These are phyloP conservation scores for Saccharomycopsis selenospora DNA, from an alignment of 805 yeast genomes.

Conservation along the genomic window DNA sequence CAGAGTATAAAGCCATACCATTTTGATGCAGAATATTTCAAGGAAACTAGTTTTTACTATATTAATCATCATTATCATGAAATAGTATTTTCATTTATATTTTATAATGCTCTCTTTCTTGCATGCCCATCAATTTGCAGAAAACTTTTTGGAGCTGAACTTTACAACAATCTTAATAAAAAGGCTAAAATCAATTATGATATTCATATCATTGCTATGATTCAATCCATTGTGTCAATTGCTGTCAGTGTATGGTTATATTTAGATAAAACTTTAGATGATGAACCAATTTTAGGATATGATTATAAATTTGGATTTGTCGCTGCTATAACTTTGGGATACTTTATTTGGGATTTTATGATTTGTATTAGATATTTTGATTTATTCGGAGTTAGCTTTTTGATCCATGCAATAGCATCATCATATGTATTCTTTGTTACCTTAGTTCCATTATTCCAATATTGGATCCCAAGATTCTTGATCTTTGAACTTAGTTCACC, in stretches of 20 bases:
- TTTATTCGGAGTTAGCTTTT: slow-evolving; percentile 74
- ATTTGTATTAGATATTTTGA: slow-evolving; percentile 59
- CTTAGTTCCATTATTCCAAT: slow-evolving; percentile 66
- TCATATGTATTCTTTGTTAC: slow-evolving; percentile 61
- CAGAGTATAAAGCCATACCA: background rate
- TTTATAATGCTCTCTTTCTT: slow-evolving; percentile 51
- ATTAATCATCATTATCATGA: slow-evolving; percentile 64
- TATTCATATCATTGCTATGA: slow-evolving; percentile 82
- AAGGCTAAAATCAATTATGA: slow-evolving; percentile 69
- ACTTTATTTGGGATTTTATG: slow-evolving; percentile 82
- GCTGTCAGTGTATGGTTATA: slow-evolving; percentile 56
- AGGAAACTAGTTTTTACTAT: background rate
- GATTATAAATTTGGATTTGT: slow-evolving; percentile 74
- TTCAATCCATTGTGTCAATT: slow-evolving; percentile 69
- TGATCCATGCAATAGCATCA: slow-evolving; percentile 80
- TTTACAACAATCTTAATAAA: slow-evolving; percentile 37
- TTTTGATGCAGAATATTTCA: background rate
- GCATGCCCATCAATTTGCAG: slow-evolving; percentile 47
- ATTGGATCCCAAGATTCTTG: slow-evolving; percentile 77
- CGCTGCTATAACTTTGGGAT: slow-evolving; percentile 68
- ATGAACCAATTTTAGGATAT: slow-evolving; percentile 56
- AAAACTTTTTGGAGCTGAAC: slow-evolving; percentile 43
- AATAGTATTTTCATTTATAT: slow-evolving; percentile 46
- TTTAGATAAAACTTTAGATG: slow-evolving; percentile 41
- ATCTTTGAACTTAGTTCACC: slow-evolving; percentile 88